Evolutionary conservation across 2,329 filamentous ascomycete species (phyloP), one percentile per base, ranked within the genome.

Genomic region (Paraconiothyrium brasiliense): DNA sequence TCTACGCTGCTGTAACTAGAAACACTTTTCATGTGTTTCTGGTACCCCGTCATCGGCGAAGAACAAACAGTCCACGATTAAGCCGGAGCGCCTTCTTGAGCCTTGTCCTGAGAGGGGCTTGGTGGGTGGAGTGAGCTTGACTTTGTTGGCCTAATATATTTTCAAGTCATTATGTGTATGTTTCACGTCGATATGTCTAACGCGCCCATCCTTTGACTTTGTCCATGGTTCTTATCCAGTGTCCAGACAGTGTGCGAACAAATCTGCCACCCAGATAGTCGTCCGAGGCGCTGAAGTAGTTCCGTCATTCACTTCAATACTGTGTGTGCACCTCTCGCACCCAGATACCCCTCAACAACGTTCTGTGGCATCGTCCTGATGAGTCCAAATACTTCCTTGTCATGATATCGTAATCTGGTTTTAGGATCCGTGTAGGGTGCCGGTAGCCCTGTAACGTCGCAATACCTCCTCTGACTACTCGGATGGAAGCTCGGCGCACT

Each of bases 61-160:
- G 87, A 97, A 73, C 72, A 78, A 67, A 65, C 61, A 75, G 91
- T 92, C 92, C 92, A 90, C 92, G 90, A 97, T 95, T 97, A 97
- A 97, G 94, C 94, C 93, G 94, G 94, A 97, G 93, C 92, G 88
- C 87, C 89, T 90, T 89, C 89, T 94, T 90, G 87, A 92, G 89
- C 88, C 86, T 88, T 85, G 84, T 84, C 82, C 87, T 84, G 92
- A 97, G 82, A 96, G 91, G 87, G 84, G 79, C 79, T 81, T 84
- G 89, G 88, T 91, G 92, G 90, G 89, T 97, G 91, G 92, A 90
- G 88, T 89, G 86, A 84, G 92, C 87, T 97, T 97, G 94, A 97
- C 92, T 97, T 92, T 92, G 92, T 88, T 89, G 91, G 87, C 90
- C 91, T 84, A 81, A 95, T 92, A 94, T 86, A 66, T 64, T 61